Base-by-base conservation (phyloP, 495 filamentous ascomycete genomes). In the Aspergillus steynii region DNA sequence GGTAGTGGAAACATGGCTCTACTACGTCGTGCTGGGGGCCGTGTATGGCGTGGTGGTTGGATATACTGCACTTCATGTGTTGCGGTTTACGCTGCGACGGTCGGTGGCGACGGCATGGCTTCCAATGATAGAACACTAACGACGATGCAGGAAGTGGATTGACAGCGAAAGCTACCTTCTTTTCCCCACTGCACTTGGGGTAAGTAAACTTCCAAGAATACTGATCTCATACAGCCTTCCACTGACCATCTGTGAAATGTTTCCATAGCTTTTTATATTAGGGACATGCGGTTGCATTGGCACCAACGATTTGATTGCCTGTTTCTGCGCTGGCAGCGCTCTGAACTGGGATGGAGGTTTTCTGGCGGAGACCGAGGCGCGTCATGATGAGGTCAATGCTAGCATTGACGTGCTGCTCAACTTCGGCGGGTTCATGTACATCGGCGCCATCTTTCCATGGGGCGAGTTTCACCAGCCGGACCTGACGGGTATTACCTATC, bases 361-460 rank as follows among this genome's bases (percentile, higher is more conserved):
- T 47, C 51, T 60, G 26, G 34, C 58, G 31, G 58, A 60, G 42
- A 54, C 51, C 0, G 58, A 60, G 34, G 58, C 58, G 12, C 58
- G 58, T 15, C 58, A 60, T 51, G 58, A 60, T 51, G 58, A 60
- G 47, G 58, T 60, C 51, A 60, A 60, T 14, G 10, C 58, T 5
- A 48, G 34, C 34, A 55, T 60, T n/a, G 58, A 60, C 28, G 58
- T 60, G 14, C 58, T 60, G 7, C 51, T 60, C 1, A 60, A 60
- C 42, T 60, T 60, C n/a, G 58, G 37, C 31, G 58, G 51, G 12
- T 60, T 60, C 42, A 55, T 60, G 58, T 60, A 60, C 51, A 60
- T 60, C 12, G 58, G 58, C 4, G 51, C 58, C 14, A 29, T 60
- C 9, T 48, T 60, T 14, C 58, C 58, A 2, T 60, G 58, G 58